Evolutionary conservation across 108 stramenopile genomes (phyloP), one percentile per base, ranked within the genome.

Genomic region (Epithemia pelagica): DNA sequence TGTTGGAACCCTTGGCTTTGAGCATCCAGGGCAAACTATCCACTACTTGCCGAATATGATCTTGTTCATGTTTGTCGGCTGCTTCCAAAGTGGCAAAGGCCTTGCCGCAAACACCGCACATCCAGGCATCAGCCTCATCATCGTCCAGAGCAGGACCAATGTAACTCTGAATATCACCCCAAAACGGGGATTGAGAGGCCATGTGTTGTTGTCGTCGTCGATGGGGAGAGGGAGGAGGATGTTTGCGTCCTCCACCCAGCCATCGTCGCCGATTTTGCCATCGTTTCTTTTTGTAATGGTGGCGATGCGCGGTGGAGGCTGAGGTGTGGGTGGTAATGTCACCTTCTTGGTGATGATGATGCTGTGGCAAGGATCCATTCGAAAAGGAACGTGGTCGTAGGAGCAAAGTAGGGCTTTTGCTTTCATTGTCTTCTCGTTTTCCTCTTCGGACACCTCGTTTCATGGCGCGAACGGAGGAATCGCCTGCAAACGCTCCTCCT

Each of bases 21-120:
- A 26, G 7, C 25, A 3, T 59, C 72, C 71, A 75, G 33, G 70
- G 71, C 5, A 76, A 65, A 28, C 69, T 66, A 33, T 62, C 63
- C 54, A 74, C 58, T 15, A 83, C 63, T 53, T 72, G 53, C 23
- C 77, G 64, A 28, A 91, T 71, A 62, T 87, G 87, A 52, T 68
- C 31, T 0, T 76, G 64, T 66, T 91, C 90, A 60, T 91, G 87
- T 55, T 30, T 21, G 24, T 82, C 67, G n/a, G 87, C 84, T 46
- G 77, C 75, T 33, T 76, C 67, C 28, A 65, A 74, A 8, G 83
- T 75, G 37, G 70, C 74, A 68, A 88, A 91, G 2, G 77, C 70
- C 31, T 80, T 78, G 20, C 82, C 86, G 59, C 85, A 88, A 18
- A 85, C 68, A 55, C 87, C 79, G 64, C 90, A 91, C 76, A 84